Percentiles rank a stretch among this genome's conserved stretches.
These are phyloP conservation scores for Sporopachydermia cereana DNA, from an alignment of 1,139 yeast species.

Conservation along the genomic window DNA sequence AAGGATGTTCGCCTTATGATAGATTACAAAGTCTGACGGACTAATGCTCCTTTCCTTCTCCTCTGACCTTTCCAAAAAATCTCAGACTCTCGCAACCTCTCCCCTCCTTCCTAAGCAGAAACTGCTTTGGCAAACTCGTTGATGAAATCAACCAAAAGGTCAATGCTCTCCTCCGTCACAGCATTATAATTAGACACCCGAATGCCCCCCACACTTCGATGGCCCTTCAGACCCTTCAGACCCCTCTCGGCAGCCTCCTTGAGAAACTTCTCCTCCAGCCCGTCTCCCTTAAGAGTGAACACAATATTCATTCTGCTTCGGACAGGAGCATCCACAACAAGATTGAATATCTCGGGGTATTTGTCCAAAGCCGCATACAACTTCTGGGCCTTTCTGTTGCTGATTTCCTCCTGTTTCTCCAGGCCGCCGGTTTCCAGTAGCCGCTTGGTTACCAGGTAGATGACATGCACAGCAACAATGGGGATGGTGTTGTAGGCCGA, in stretches of 20 bases:
- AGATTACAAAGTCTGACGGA: no score
- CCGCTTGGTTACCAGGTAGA: conserved; percentile 62
- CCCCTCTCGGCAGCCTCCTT: conserved; percentile 44
- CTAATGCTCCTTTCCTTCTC: no score
- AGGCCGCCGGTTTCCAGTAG: conserved; percentile 55
- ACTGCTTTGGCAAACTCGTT: conserved; percentile 44
- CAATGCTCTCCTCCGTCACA: conserved; percentile 52
- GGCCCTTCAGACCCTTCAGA: conserved; percentile 82
- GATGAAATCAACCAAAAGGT: conserved; percentile 47
- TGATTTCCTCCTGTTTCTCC: conserved; percentile 41
- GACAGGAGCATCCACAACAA: conserved; percentile 50
- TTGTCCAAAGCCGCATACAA: conserved; percentile 56
- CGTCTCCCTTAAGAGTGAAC: conserved; percentile 53
- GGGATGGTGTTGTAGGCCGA: conserved; percentile 95
- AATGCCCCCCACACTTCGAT: conserved; percentile 94
- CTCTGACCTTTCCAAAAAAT: neutral
- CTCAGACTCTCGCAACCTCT: neutral
- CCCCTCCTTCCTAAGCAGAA: neutral
- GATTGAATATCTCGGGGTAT: conserved; percentile 48
- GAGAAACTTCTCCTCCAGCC: conserved; percentile 54
- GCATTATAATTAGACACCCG: conserved; percentile 92
- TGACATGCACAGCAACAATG: conserved; percentile 77
- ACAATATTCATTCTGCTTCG: conserved; percentile 92
- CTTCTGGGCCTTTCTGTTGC: conserved; percentile 46
- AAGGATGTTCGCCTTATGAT: no score